phyloP scores from a whole-genome alignment of 2,329 filamentous ascomycete species.

The Gliomastix tumulicola region DNA sequence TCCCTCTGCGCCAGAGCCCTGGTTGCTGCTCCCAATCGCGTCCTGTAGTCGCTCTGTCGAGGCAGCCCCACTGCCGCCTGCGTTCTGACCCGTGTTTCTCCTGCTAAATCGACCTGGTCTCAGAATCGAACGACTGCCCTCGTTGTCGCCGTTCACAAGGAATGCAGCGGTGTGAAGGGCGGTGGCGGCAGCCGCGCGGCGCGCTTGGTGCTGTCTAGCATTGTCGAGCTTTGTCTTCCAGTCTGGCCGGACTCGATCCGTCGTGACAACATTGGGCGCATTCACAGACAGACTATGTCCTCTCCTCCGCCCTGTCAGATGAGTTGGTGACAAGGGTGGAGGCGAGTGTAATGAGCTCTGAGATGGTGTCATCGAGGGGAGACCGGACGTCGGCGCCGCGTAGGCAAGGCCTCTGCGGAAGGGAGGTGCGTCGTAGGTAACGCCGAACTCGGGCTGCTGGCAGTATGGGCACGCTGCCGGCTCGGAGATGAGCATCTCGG shows the following conservation, averaged over 20 bases:
- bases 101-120: slow-evolving; percentile 48
- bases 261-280: slow-evolving; percentile 82
- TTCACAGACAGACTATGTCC: slow-evolving; percentile 68
- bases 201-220: slow-evolving; percentile 76
- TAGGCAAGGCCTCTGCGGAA: slow-evolving; percentile 81
- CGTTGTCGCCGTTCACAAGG: slow-evolving; percentile 60
- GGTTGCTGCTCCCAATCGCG: neutral
- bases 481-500: slow-evolving; percentile 75
- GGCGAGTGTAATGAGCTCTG: slow-evolving; percentile 68
- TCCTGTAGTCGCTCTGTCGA: slow-evolving; percentile 5
- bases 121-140: slow-evolving; percentile 35
- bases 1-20: no score
- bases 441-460: slow-evolving; percentile 87
- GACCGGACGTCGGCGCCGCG: slow-evolving; percentile 28
- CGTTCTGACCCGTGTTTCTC: slow-evolving; percentile 35
- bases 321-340: neutral
- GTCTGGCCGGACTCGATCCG: slow-evolving; percentile 85
- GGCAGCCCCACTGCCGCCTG: slow-evolving; percentile 16
- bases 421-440: slow-evolving; percentile 86
- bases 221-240: slow-evolving; percentile 87
- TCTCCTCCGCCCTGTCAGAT: slow-evolving; percentile 30
- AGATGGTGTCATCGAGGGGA: slow-evolving; percentile 55
- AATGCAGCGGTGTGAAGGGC: slow-evolving; percentile 94
- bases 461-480: slow-evolving; percentile 92
- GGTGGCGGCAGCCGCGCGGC: slow-evolving; percentile 86